These are phyloP conservation scores for Dendryphion nanum DNA, from an alignment of 2,329 filamentous ascomycete genomes.

Conservation along the genomic window DNA sequence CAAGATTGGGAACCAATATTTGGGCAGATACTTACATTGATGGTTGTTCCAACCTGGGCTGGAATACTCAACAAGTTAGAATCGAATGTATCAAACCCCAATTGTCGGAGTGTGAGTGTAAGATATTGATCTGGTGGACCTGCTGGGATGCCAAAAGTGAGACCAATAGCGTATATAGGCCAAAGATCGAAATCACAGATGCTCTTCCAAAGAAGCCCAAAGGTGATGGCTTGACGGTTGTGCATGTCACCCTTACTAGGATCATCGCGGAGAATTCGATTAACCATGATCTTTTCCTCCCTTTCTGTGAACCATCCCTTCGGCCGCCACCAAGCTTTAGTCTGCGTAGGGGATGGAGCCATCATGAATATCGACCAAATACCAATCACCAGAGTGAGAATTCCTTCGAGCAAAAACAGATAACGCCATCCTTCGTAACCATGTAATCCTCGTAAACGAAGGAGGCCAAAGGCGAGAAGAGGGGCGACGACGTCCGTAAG, in stretches of 20 bases:
- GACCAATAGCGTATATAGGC: conserved; percentile 31
- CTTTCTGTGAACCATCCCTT: conserved; percentile 63
- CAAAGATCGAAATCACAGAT: conserved; percentile 30
- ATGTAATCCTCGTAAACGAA: conserved; percentile 39
- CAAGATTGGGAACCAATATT: conserved; percentile 9
- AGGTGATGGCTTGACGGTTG: conserved; percentile 28
- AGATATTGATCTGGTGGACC: conserved; percentile 37
- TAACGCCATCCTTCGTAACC: conserved; percentile 44
- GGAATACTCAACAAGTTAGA: conserved; percentile 64
- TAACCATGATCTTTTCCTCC: conserved; percentile 62
- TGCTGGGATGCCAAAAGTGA: conserved; percentile 44
- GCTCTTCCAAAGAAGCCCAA: conserved; percentile 19
- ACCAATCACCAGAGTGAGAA: conserved; percentile 55
- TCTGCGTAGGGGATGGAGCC: conserved; percentile 49
- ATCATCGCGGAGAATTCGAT: conserved; percentile 59
- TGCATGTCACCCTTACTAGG: conserved; percentile 57
- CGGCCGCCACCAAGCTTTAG: conserved; percentile 54
- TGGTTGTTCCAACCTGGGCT: conserved; percentile 18
- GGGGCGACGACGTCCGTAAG: conserved; percentile 31
- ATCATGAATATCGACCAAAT: conserved; percentile 56
- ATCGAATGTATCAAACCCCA: conserved; percentile 63
- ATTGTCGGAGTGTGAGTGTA: conserved; percentile 56
- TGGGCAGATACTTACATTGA: conserved; percentile 4
- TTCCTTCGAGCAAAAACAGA: conserved; percentile 52
- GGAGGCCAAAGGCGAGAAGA: conserved; percentile 37